Evolutionary conservation across 2,329 filamentous ascomycete genomes (phyloP).

Genomic region (Nemania diffusa): DNA sequence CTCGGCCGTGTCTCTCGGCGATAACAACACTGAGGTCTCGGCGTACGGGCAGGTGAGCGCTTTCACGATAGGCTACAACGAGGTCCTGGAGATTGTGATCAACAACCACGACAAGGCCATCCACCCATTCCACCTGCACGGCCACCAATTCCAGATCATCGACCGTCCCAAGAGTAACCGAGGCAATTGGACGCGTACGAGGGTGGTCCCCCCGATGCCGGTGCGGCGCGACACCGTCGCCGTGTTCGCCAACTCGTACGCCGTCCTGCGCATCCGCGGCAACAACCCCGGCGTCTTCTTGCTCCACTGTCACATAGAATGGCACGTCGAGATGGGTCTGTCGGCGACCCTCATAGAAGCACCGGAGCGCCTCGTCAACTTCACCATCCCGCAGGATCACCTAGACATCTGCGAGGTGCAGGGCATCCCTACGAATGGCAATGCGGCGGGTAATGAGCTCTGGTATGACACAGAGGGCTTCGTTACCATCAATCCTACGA

Average conservation of each 20-base stretch:
- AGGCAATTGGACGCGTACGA: conserved; percentile 51
- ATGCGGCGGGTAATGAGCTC: conserved; percentile 66
- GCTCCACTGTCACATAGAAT: conserved; percentile 70
- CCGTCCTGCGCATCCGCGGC: conserved; percentile 62
- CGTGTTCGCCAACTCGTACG: conserved; percentile 56
- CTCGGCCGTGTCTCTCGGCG: conserved; percentile 70
- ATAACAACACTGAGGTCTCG: conserved; percentile 53
- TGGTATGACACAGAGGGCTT: conserved; percentile 46
- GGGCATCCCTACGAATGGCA: conserved; percentile 65
- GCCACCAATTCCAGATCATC: conserved; percentile 66
- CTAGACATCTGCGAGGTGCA: conserved; percentile 57
- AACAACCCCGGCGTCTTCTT: conserved; percentile 66
- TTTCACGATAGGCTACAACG: conserved; percentile 52
- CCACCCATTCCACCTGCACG: conserved; percentile 66
- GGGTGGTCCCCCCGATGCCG: conserved; percentile 46
- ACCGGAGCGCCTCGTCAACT: conserved; percentile 64
- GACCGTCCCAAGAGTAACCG: conserved; percentile 52
- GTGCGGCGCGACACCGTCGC: conserved; percentile 53
- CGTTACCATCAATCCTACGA: conserved; percentile 45
- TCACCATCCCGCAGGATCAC: conserved; percentile 69
- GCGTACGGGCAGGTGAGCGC: conserved; percentile 58
- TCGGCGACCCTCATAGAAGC: conserved; percentile 66
- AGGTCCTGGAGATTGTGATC: conserved; percentile 59
- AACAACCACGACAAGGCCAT: conserved; percentile 60
- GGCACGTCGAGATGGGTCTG: conserved; percentile 70